These are phyloP conservation scores for Populus nigra DNA, from an alignment of 345 rosid genomes.

Conservation along the genomic window DNA sequence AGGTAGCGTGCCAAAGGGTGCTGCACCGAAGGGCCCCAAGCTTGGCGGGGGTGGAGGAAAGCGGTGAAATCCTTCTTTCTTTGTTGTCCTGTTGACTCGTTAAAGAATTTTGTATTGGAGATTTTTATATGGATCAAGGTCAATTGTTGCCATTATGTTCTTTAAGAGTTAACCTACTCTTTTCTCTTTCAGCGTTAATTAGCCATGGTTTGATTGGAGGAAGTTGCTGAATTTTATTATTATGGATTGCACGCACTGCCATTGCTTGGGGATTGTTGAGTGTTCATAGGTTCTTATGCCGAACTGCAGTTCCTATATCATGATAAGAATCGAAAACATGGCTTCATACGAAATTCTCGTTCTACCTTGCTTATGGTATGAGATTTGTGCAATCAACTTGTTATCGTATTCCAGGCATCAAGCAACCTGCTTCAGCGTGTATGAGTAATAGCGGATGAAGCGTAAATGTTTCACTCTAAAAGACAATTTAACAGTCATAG, in stretches of 20 bases:
- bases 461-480: too few relatives aligned
- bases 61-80: constrained; percentile 36
- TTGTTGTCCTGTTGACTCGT: neutral
- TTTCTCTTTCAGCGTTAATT: neutral
- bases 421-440: neutral
- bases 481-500: too few relatives aligned
- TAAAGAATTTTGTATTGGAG: neutral
- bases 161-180: neutral
- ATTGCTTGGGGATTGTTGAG: neutral
- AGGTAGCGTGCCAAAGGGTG: constrained; percentile 48
- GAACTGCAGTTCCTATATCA: neutral
- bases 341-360: neutral
- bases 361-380: neutral
- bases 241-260: neutral
- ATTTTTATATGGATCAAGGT: neutral
- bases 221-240: neutral
- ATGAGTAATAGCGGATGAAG: neutral
- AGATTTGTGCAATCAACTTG: neutral
- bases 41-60: constrained; percentile 77
- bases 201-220: neutral
- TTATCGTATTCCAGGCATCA: neutral
- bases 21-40: constrained; percentile 56
- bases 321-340: neutral
- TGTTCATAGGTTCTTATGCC: neutral
- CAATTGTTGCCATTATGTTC: neutral